These are phyloP conservation scores for Puccinia horiana DNA, from an alignment of 1,284 basidiomycete genomes.

Conservation along the genomic window DNA sequence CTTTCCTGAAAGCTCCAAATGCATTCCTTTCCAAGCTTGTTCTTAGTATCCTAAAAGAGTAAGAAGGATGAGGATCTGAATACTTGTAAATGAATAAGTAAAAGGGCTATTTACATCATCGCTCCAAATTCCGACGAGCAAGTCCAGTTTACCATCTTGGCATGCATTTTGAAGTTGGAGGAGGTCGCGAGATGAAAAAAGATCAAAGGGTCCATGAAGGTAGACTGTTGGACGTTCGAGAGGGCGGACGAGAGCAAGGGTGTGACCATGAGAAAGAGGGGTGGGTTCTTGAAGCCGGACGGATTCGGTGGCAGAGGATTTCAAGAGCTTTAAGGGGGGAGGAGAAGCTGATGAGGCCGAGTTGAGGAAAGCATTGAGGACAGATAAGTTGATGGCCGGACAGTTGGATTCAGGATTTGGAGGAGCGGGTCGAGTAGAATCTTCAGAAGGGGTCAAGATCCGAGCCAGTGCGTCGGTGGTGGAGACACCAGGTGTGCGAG, in stretches of 20 bases:
- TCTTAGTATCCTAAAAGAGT: constrained; percentile 5
- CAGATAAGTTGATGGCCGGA: constrained; percentile 11
- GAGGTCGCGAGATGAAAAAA: constrained; percentile 31
- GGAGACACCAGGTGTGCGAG: constrained; percentile 18
- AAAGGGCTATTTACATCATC: constrained; percentile 11
- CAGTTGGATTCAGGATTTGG: no score
- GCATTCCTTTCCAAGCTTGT: constrained; percentile 29
- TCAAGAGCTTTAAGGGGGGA: constrained; percentile 3
- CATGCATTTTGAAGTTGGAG: constrained; percentile 14
- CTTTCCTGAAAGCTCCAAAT: constrained; percentile 41
- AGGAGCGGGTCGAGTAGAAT: not conserved
- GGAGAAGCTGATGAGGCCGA: not conserved
- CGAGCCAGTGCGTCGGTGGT: constrained; percentile 31
- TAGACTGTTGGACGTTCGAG: constrained; percentile 21
- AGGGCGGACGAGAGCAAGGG: constrained; percentile 13
- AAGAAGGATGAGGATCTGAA: not conserved
- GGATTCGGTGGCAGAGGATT: not conserved
- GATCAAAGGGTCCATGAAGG: constrained; percentile 39
- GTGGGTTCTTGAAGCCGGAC: not conserved
- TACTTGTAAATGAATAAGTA: not conserved
- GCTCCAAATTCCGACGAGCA: constrained; percentile 38
- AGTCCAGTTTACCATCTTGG: constrained; percentile 6
- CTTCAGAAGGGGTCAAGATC: constrained; percentile 9
- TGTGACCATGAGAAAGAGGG: not conserved
- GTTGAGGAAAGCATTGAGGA: constrained; percentile 25